Base-by-base conservation (phyloP, 768 basidiomycete genomes). In the Artomyces pyxidatus region DNA sequence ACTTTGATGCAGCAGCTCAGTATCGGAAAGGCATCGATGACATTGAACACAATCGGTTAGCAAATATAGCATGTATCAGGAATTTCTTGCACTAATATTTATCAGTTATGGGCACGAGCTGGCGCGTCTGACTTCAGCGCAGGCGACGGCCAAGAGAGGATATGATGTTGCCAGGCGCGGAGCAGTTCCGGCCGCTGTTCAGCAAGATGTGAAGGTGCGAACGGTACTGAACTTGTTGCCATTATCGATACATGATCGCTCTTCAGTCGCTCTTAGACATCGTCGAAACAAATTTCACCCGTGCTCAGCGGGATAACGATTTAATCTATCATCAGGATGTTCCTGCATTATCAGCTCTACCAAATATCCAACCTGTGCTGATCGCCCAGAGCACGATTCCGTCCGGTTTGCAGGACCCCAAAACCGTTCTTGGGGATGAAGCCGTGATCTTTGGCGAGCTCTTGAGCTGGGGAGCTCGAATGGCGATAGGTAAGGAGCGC, bases 251-350 rank as follows among this genome's bases (percentile, higher is more conserved):
- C 16, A n/a, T 28, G 14, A 22, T 25, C 11, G 4, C 6, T 3
- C 38, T 23, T 21, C 61, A 97, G 93, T 88, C 87, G 1, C 70
- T 97, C 14, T 67, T 86, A 22, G 82, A 84, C 40, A 81, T 71
- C 7, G 69, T 96, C 22, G 76, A 84, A 55, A 80, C 76, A 45
- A 77, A 80, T 48, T 64, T 87, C 28, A 65, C 71, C 4, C 77
- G 89, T 12, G 88, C 94, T 0, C 79, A 85, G 54, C 79, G 90
- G 27, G 95, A 98, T 64, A 99, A 99, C 63, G 88, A 95, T 64
- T 70, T 96, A 6, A 96, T 99, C 32, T 99, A 97, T 67, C 91
- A 96, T 57, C 76, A 89, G 44, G 84, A 89, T 48, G 73, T 95
- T 1, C 92, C 94, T 1, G 70, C 91, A 0, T 58, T 77, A 4